Percentiles rank a stretch among this genome's conserved stretches.
Evolutionary conservation across 257 asterid species (phyloP).

Genomic region (Agastache rugosa): DNA sequence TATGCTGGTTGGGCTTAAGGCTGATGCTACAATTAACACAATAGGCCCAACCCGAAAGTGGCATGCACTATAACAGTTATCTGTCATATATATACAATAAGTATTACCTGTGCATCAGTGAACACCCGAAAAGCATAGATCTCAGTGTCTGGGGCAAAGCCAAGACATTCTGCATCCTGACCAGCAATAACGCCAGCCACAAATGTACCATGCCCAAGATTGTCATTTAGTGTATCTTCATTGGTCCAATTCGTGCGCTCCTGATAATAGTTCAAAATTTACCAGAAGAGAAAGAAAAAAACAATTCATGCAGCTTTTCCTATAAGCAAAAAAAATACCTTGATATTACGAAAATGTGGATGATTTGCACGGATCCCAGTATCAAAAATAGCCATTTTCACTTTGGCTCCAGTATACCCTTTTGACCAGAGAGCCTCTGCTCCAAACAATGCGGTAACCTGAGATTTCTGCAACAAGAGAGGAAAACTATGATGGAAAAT

Average conservation of each 20-base stretch:
- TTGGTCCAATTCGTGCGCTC: slow-evolving; percentile 99
- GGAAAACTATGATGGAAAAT: slow-evolving; percentile 29
- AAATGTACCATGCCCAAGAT: slow-evolving; percentile 99
- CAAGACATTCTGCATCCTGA: slow-evolving; percentile 93
- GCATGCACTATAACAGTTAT: slow-evolving; percentile 56
- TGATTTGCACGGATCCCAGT: slow-evolving; percentile 92
- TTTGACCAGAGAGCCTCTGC: slow-evolving; percentile 94
- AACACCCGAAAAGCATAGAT: slow-evolving; percentile 96
- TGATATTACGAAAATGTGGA: slow-evolving; percentile 97
- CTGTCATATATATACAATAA: slow-evolving; percentile 51
- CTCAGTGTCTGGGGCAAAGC: slow-evolving; percentile 98
- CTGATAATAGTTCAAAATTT: slow-evolving; percentile 46
- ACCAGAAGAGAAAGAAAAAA: slow-evolving; percentile 21
- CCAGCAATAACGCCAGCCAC: slow-evolving; percentile 99
- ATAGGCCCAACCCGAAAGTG: neutral
- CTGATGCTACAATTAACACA: slow-evolving; percentile 19
- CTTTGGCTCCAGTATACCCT: slow-evolving; percentile 94
- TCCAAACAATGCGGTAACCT: slow-evolving; percentile 95
- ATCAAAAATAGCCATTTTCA: slow-evolving; percentile 97
- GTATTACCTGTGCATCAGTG: slow-evolving; percentile 97
- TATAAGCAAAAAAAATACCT: slow-evolving; percentile 52
- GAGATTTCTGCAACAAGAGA: slow-evolving; percentile 76
- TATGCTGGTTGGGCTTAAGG: slow-evolving; percentile 1
- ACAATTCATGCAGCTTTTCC: slow-evolving; percentile 14
- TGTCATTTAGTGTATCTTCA: slow-evolving; percentile 93